Evolutionary conservation across 306 rosid species (phyloP), one percentile per base, ranked within the genome.

Genomic region (Styphnolobium japonicum): DNA sequence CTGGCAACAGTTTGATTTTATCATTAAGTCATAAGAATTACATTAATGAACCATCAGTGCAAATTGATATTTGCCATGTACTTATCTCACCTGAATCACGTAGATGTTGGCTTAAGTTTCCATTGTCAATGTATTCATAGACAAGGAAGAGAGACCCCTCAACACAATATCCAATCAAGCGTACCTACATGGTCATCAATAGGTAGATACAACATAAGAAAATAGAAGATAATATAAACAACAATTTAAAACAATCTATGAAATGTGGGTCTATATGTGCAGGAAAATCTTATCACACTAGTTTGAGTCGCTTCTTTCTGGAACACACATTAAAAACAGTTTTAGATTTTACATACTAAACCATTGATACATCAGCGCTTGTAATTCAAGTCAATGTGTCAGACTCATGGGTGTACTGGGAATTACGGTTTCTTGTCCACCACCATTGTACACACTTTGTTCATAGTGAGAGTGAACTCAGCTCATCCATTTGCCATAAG

Each of bases 111-210:
- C 92, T 88, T 77, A 93, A 80, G 84, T 77, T 82, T 70, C 86
- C 86, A 64, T 82, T 82, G 74, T 82, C 86, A 77, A 82, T 82
- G 77, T 91, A 85, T 81, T 91, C 95, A 46, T 93, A 91, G 18
- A 91, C 97, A 31, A 93, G 84, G 84, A 93, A 93, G 31, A 93
- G 95, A 58, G 97, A 93, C 62, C 87, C 88, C 77, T 90, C 97
- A 12, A 90, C 91, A 39, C 98, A 93, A 76, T 93, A 91, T 65
- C 98, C 98, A 67, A 93, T 93, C 90, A 93, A 86, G 33, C 98
- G 90, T 89, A 93, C 97, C 98, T 40, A 53, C 11, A 36, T 12
- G 45, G 71, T 52, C 51, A 34, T 45, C 40, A 10, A 51, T 51
- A 31, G 15, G 10, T 39, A 37, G 61, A 46, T 58, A 57, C 23